phyloP scores from a whole-genome alignment of 768 basidiomycete genomes.

The Nevesoporus exiguus region DNA sequence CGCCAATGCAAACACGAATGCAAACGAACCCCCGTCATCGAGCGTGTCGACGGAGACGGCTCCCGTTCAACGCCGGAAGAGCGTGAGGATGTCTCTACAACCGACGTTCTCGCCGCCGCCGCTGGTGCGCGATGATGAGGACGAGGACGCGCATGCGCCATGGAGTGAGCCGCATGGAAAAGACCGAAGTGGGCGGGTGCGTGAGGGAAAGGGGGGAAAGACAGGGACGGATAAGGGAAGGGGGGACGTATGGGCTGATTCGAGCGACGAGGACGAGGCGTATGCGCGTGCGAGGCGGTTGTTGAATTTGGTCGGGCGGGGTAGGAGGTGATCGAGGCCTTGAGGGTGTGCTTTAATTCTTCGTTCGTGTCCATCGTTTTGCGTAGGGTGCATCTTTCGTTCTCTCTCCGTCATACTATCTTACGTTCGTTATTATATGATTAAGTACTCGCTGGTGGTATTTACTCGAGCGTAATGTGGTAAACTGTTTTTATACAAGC shows the following conservation, averaged over 20 bases:
- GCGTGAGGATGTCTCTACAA: slow-evolving; percentile 72
- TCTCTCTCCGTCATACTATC: neutral
- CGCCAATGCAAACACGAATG: neutral
- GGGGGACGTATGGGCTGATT: slow-evolving; percentile 65
- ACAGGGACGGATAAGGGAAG: too few relatives aligned
- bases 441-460: too few relatives aligned
- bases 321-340: slow-evolving; percentile 8
- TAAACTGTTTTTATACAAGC: too few relatives aligned
- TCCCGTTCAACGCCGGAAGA: slow-evolving; percentile 47
- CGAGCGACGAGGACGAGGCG: slow-evolving; percentile 70
- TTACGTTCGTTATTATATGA: too few relatives aligned
- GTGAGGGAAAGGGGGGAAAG: neutral
- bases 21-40: slow-evolving; percentile 8
- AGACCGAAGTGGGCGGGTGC: neutral
- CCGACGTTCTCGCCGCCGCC: slow-evolving; percentile 76
- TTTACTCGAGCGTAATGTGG: too few relatives aligned
- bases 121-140: slow-evolving; percentile 50
- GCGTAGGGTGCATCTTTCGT: neutral
- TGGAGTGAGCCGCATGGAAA: slow-evolving; percentile 6
- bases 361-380: neutral
- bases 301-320: slow-evolving; percentile 45
- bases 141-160: slow-evolving; percentile 21
- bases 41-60: slow-evolving; percentile 14
- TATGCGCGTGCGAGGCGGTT: slow-evolving; percentile 56
- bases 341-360: too few relatives aligned